A percentile compares a stretch with the other conserved stretches of the same genome.
phyloP scores from a whole-genome alignment of 1,139 yeast species.

The Zygosaccharomyces pseudobailii region DNA sequence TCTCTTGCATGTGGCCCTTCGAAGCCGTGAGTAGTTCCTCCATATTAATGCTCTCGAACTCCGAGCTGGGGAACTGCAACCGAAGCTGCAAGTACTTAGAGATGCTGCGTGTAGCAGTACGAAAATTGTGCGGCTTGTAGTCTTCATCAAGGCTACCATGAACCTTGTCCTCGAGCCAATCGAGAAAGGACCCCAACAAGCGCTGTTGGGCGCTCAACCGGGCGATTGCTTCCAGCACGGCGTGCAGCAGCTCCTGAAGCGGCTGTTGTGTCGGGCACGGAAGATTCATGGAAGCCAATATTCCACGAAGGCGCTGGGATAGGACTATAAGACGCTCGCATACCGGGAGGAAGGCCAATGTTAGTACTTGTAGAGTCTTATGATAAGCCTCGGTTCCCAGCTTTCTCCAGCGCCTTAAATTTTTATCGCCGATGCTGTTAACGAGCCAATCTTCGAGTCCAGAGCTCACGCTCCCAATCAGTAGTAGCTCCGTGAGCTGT shows the following conservation, averaged over 20 bases:
- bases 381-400: slow-evolving; percentile 37
- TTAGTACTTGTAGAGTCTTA: slow-evolving; percentile 21
- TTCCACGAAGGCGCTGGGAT: slow-evolving; percentile 45
- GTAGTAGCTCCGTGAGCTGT: slow-evolving; percentile 14
- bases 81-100: slow-evolving; percentile 8
- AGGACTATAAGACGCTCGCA: slow-evolving; percentile 53
- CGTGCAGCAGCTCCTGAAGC: slow-evolving; percentile 6
- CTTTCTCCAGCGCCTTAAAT: slow-evolving; percentile 54
- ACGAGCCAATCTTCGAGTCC: slow-evolving; percentile 46
- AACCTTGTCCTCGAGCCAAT: slow-evolving; percentile 25
- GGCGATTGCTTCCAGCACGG: slow-evolving; percentile 7
- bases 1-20: neutral
- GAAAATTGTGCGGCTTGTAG: slow-evolving; percentile 13
- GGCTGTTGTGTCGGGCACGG: slow-evolving; percentile 1
- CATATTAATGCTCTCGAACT: neutral
- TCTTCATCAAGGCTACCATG: slow-evolving; percentile 21
- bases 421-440: slow-evolving; percentile 60
- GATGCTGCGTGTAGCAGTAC: neutral
- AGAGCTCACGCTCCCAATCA: slow-evolving; percentile 19
- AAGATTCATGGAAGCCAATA: slow-evolving; percentile 9
- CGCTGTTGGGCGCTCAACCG: slow-evolving; percentile 9
- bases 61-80: slow-evolving; percentile 3
- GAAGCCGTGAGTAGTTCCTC: neutral
- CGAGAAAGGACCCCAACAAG: slow-evolving; percentile 15
- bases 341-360: slow-evolving; percentile 44